Conservation (phyloP, 73 alveolate species). For the Paraurostyla sp. region DNA sequence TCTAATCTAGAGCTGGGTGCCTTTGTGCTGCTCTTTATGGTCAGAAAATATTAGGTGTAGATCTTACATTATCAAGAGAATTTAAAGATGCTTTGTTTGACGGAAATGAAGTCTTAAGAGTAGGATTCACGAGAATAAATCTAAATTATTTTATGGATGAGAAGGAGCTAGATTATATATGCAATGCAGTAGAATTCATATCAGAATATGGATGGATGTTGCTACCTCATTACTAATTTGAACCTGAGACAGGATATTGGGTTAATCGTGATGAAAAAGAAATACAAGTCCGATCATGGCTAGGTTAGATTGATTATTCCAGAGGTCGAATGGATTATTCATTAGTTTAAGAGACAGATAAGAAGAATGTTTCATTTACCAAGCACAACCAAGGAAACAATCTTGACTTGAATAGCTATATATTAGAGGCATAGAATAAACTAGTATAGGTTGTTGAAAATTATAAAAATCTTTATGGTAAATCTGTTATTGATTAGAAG, state of each 20-base stretch:
- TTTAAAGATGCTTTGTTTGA: slow-evolving; percentile 76
- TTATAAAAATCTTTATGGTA: slow-evolving; percentile 68
- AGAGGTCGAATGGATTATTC: slow-evolving; percentile 38
- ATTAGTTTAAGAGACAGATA: background rate
- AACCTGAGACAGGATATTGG: slow-evolving; percentile 75
- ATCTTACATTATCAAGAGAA: slow-evolving; percentile 66
- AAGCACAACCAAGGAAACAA: background rate
- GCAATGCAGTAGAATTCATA: slow-evolving; percentile 88
- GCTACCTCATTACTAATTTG: slow-evolving; percentile 82
- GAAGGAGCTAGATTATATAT: slow-evolving; percentile 83
- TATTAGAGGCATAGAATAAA: slow-evolving; percentile 55
- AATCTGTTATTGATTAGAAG: slow-evolving; percentile 64
- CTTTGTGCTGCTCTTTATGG: slow-evolving; percentile 96
- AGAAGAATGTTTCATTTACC: background rate
- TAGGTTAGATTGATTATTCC: slow-evolving; percentile 70
- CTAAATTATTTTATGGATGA: slow-evolving; percentile 85
- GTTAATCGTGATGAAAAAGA: slow-evolving; percentile 62
- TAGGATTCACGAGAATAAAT: slow-evolving; percentile 93
- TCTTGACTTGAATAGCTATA: background rate
- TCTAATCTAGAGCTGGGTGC: slow-evolving; percentile 95
- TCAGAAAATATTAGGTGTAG: slow-evolving; percentile 82
- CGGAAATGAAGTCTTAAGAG: slow-evolving; percentile 93
- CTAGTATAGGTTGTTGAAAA: slow-evolving; percentile 54
- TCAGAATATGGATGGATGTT: slow-evolving; percentile 85
- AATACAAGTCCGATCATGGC: slow-evolving; percentile 61